A percentile compares a stretch with the other conserved stretches of the same genome.
These are phyloP conservation scores for Pseudogymnoascus sp. DNA, from an alignment of 2,329 filamentous ascomycete genomes.

Conservation along the genomic window DNA sequence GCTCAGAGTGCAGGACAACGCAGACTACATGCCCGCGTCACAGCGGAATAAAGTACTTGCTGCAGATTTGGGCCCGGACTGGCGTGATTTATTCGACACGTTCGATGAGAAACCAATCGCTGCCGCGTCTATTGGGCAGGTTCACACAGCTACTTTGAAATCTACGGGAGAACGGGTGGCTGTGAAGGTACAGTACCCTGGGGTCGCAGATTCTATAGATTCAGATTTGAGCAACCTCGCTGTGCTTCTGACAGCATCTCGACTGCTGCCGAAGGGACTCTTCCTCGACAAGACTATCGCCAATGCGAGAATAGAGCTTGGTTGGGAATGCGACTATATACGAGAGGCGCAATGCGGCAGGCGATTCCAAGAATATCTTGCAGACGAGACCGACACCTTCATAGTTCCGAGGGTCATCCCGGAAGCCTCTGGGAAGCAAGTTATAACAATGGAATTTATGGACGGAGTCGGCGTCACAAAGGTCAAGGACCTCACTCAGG, in stretches of 20 bases:
- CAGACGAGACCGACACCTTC: constrained; percentile 67
- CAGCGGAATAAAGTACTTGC: constrained; percentile 80
- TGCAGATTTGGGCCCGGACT: constrained; percentile 71
- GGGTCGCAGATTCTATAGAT: constrained; percentile 91
- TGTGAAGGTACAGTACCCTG: constrained; percentile 96
- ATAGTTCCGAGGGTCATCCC: constrained; percentile 68
- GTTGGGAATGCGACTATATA: constrained; percentile 93
- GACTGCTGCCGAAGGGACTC: constrained; percentile 80
- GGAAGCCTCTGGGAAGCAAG: constrained; percentile 75
- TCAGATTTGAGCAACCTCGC: constrained; percentile 92
- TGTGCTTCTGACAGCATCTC: constrained; percentile 81
- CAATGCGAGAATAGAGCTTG: constrained; percentile 84
- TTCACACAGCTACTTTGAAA: constrained; percentile 76
- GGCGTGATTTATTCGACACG: constrained; percentile 72
- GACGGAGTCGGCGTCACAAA: constrained; percentile 79
- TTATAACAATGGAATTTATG: constrained; percentile 91
- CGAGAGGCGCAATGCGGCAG: constrained; percentile 77
- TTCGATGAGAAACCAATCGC: constrained; percentile 92
- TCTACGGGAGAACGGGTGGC: constrained; percentile 71
- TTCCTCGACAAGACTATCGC: constrained; percentile 97
- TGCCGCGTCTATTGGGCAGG: constrained; percentile 93
- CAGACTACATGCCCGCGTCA: constrained; percentile 95
- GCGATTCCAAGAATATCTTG: constrained; percentile 70
- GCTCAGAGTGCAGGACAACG: constrained; percentile 89
- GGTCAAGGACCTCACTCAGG: constrained; percentile 64